A percentile compares a stretch with the other conserved stretches of the same genome.
Conservation (phyloP, 2,329 filamentous ascomycete genomes). For the Chaetomiaceae sp. region DNA sequence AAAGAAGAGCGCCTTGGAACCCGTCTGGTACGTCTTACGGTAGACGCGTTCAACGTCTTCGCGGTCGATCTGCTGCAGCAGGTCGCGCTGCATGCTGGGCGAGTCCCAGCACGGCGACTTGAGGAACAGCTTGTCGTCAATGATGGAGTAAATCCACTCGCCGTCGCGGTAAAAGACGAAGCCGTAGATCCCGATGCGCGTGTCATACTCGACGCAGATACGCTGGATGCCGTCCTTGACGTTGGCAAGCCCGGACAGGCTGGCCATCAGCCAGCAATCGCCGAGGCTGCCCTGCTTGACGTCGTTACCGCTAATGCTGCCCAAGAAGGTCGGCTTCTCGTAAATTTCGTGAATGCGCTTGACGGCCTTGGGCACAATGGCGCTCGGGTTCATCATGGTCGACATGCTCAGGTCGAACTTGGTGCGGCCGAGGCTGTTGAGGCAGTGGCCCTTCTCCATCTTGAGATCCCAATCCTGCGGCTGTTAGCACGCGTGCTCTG, state of each 20-base stretch:
- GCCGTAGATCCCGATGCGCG: constrained; percentile 74
- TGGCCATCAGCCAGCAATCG: constrained; percentile 81
- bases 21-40: constrained; percentile 64
- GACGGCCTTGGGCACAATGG: constrained; percentile 62
- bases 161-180: constrained; percentile 86
- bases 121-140: constrained; percentile 85
- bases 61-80: constrained; percentile 69
- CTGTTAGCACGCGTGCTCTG: not conserved
- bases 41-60: constrained; percentile 60
- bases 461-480: constrained; percentile 60
- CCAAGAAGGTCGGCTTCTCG: constrained; percentile 63
- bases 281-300: constrained; percentile 71
- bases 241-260: constrained; percentile 69
- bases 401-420: constrained; percentile 46
- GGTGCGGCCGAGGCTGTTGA: constrained; percentile 46
- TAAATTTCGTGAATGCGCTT: constrained; percentile 71
- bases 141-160: constrained; percentile 86
- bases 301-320: constrained; percentile 62
- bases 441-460: constrained; percentile 51
- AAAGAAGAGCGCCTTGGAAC: constrained; percentile 69
- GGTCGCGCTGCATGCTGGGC: constrained; percentile 64
- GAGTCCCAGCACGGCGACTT: constrained; percentile 79
- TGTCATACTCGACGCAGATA: constrained; percentile 70
- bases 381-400: constrained; percentile 40
- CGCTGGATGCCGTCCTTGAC: constrained; percentile 63